Conservation (phyloP, 1,284 basidiomycete genomes). For the Ustilago lituana region DNA sequence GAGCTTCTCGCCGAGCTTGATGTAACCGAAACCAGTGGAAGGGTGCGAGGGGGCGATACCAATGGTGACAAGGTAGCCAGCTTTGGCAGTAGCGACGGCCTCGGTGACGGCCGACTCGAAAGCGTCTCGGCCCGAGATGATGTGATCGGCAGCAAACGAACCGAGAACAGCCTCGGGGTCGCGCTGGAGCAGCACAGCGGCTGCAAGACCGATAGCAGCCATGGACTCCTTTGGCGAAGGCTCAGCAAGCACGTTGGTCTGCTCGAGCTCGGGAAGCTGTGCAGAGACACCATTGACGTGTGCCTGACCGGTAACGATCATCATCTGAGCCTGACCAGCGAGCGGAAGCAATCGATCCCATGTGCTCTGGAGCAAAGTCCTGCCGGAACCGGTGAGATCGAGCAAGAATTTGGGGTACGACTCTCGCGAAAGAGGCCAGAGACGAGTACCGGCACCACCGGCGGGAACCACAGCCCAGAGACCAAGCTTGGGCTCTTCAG, state of each 20-base stretch:
- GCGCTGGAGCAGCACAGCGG: slow-evolving; percentile 60
- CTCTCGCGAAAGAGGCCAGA: slow-evolving; percentile 65
- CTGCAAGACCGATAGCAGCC: slow-evolving; percentile 66
- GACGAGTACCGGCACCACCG: slow-evolving; percentile 64
- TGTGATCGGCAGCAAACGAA: slow-evolving; percentile 67
- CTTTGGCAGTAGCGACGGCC: slow-evolving; percentile 63
- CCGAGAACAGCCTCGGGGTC: slow-evolving; percentile 65
- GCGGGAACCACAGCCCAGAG: slow-evolving; percentile 66
- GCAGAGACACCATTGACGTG: slow-evolving; percentile 57
- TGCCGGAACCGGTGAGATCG: slow-evolving; percentile 61
- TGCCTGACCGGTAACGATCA: slow-evolving; percentile 62
- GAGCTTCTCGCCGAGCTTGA: slow-evolving; percentile 65
- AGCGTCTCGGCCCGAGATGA: slow-evolving; percentile 65
- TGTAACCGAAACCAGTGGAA: slow-evolving; percentile 67
- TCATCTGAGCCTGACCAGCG: slow-evolving; percentile 52
- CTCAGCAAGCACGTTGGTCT: slow-evolving; percentile 61
- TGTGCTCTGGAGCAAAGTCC: slow-evolving; percentile 63
- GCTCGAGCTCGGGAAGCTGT: slow-evolving; percentile 58
- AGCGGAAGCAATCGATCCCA: slow-evolving; percentile 63
- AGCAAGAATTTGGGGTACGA: slow-evolving; percentile 65
- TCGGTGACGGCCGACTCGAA: slow-evolving; percentile 65
- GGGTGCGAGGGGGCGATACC: slow-evolving; percentile 67
- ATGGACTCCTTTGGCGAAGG: slow-evolving; percentile 65
- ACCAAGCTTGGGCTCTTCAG: slow-evolving; percentile 60
- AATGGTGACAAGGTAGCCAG: slow-evolving; percentile 66